Percentiles rank a stretch among this genome's conserved stretches.
Evolutionary conservation across 2,329 filamentous ascomycete genomes (phyloP).

Genomic region (Xenoacremonium recifei): DNA sequence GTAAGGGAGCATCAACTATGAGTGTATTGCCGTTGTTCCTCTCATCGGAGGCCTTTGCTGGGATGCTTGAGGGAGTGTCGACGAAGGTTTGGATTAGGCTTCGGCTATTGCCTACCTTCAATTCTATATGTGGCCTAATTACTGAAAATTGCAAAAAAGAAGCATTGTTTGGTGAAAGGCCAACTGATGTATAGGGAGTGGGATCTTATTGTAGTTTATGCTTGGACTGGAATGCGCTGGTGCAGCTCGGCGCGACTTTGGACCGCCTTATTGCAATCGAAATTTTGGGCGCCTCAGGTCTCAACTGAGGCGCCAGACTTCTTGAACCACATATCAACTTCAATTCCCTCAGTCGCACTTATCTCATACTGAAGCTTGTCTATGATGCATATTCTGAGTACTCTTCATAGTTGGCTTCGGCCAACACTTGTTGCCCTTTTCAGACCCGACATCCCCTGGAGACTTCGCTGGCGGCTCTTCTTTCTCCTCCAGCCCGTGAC

Average conservation of each 20-base stretch:
- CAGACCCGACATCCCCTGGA: conserved; percentile 34
- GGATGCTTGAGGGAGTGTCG: too few species aligned
- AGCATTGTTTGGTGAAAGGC: too few species aligned
- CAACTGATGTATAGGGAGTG: too few species aligned
- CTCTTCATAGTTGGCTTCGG: conserved; percentile 21
- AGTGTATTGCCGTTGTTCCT: background rate
- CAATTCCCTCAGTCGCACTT: background rate
- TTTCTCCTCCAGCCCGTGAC: conserved; percentile 38
- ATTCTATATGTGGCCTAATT: too few species aligned
- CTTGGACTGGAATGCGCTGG: background rate
- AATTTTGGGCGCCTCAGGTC: background rate
- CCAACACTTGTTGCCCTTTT: conserved; percentile 35
- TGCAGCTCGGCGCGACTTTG: background rate
- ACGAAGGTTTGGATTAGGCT: too few species aligned
- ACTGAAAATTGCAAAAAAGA: too few species aligned
- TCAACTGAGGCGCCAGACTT: too few species aligned
- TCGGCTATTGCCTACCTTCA: too few species aligned
- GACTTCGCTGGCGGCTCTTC: conserved; percentile 41
- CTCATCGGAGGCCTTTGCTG: background rate
- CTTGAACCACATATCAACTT: background rate
- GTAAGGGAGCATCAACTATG: conserved; percentile 20
- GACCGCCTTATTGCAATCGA: background rate
- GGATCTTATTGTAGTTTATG: too few species aligned
- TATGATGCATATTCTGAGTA: background rate
- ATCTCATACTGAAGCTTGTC: background rate